A percentile compares a stretch with the other conserved stretches of the same genome.
phyloP scores from a whole-genome alignment of 2,329 filamentous ascomycete genomes.

The Corinectria fuckeliana region DNA sequence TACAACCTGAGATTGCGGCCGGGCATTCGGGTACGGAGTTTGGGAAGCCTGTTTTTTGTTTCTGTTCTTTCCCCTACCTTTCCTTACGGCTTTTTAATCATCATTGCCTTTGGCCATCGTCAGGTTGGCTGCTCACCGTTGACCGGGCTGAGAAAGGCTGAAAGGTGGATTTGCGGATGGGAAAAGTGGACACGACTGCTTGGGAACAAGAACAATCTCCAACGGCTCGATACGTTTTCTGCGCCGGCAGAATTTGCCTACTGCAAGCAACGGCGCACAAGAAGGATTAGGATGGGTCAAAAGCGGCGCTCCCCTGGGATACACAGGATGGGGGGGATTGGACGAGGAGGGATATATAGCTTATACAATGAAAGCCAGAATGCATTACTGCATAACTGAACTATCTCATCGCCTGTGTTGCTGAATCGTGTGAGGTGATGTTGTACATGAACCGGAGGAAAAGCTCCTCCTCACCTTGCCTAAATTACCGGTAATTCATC shows the following conservation, averaged over 20 bases:
- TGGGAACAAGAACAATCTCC: conserved; percentile 17
- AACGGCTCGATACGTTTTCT: conserved; percentile 11
- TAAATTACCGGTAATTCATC: too few species aligned
- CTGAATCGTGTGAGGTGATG: background rate
- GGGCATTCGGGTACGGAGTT: conserved; percentile 36
- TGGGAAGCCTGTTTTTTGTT: conserved; percentile 27
- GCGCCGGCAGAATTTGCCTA: conserved; percentile 10
- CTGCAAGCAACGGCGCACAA: conserved; percentile 10
- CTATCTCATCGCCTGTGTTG: background rate
- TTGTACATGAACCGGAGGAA: too few species aligned
- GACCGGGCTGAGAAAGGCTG: conserved; percentile 32
- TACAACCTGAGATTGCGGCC: conserved; percentile 31
- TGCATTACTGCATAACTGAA: conserved; percentile 36
- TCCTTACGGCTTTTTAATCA: conserved; percentile 26
- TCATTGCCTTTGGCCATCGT: conserved; percentile 28
- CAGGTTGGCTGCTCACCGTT: conserved; percentile 32
- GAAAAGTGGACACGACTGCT: conserved; percentile 14
- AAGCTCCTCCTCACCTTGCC: too few species aligned
- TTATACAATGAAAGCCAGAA: conserved; percentile 39
- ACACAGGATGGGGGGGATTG: conserved; percentile 29
- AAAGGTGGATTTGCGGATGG: conserved; percentile 24
- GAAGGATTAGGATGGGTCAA: conserved; percentile 25
- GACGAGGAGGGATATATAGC: conserved; percentile 31
- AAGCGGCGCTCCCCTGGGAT: conserved; percentile 31
- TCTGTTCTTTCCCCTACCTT: conserved; percentile 13